Conservation (phyloP, 73 alveolate species). For the Tetrahymena malaccensis region DNA sequence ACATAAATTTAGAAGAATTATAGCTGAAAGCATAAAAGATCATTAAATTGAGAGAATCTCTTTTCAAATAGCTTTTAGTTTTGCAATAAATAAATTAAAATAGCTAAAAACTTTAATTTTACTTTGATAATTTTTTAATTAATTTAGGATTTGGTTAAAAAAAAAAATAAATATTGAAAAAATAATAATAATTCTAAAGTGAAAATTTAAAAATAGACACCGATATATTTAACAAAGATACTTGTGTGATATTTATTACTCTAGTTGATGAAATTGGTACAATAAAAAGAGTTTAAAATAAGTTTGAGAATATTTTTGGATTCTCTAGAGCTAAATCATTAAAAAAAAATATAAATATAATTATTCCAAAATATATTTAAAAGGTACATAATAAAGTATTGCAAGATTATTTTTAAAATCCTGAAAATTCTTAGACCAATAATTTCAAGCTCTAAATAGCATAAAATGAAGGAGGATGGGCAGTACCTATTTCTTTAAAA, state of each 20-base stretch:
- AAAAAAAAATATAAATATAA: neutral
- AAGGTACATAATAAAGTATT: neutral
- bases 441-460: neutral
- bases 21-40: neutral
- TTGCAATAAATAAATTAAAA: neutral
- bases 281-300: neutral
- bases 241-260: neutral
- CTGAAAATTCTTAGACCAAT: neutral
- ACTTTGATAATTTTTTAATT: neutral
- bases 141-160: neutral
- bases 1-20: neutral
- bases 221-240: neutral
- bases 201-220: neutral
- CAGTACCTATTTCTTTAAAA: neutral
- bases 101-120: neutral
- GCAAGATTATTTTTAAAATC: neutral
- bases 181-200: neutral
- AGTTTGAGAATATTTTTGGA: neutral
- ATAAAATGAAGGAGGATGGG: neutral
- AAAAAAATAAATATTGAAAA: neutral
- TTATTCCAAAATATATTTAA: neutral
- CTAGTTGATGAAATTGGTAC: neutral
- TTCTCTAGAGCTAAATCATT: neutral
- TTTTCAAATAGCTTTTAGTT: neutral
- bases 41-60: neutral